These are phyloP conservation scores for Pythium folliculosum DNA, from an alignment of 352 stramenopile genomes.

Conservation along the genomic window DNA sequence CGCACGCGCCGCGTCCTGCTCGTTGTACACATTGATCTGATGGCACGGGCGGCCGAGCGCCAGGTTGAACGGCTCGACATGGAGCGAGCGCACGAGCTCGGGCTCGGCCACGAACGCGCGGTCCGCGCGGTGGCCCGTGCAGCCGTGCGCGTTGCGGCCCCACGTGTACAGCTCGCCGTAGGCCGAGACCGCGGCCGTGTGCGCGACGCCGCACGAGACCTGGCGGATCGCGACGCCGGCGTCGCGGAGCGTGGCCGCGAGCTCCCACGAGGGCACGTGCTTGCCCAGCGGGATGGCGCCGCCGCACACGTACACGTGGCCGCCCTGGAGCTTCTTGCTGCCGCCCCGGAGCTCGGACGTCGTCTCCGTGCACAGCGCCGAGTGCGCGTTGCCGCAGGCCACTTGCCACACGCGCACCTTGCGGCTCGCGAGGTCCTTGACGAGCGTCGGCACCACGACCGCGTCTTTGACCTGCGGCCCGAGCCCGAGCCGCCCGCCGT, in stretches of 20 bases:
- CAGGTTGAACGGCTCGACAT: conserved; percentile 90
- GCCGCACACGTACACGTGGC: conserved; percentile 88
- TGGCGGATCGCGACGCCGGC: conserved; percentile 50
- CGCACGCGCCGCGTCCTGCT: conserved; percentile 75
- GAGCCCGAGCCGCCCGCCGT: conserved; percentile 91
- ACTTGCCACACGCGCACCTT: conserved; percentile 81
- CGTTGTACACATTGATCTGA: conserved; percentile 92
- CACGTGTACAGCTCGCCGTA: conserved; percentile 93
- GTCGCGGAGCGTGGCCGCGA: conserved; percentile 51
- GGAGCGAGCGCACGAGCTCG: conserved; percentile 73
- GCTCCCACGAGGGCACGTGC: conserved; percentile 75
- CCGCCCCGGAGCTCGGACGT: conserved; percentile 53
- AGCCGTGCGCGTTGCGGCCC: conserved; percentile 89
- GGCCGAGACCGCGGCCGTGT: conserved; percentile 89
- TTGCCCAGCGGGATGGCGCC: conserved; percentile 79
- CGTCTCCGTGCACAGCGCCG: conserved; percentile 77
- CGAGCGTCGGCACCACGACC: conserved; percentile 76
- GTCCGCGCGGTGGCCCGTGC: conserved; percentile 79
- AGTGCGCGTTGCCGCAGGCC: conserved; percentile 76
- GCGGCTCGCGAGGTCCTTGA: conserved; percentile 63
- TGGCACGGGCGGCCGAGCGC: conserved; percentile 69
- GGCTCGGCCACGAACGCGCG: conserved; percentile 76
- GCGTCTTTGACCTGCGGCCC: conserved; percentile 63
- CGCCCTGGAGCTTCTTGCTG: conserved; percentile 71
- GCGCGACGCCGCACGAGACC: conserved; percentile 85